These are phyloP conservation scores for Salix dunnii DNA, from an alignment of 345 rosid genomes.

Conservation along the genomic window DNA sequence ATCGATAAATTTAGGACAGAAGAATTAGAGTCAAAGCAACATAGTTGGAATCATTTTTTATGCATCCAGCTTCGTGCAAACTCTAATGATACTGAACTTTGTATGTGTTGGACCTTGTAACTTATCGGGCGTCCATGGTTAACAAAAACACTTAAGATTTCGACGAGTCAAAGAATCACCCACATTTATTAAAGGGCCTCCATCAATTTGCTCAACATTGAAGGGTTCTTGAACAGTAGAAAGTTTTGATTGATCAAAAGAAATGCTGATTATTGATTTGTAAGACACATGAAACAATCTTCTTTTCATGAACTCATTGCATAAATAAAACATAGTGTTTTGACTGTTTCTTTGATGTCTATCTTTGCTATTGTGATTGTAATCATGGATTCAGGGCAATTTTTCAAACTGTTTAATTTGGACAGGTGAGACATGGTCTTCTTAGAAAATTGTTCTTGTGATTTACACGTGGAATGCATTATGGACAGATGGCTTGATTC, in stretches of 20 bases:
- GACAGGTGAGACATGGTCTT: background rate
- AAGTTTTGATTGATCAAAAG: too few species aligned
- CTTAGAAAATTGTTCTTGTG: background rate
- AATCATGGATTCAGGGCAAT: background rate
- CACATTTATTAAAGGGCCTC: too few species aligned
- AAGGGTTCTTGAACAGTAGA: too few species aligned
- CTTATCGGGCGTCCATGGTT: too few species aligned
- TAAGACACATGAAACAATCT: background rate
- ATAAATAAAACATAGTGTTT: background rate
- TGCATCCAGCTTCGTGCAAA: background rate
- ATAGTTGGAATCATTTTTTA: background rate
- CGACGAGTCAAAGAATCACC: too few species aligned
- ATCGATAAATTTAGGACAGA: background rate
- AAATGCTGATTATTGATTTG: too few species aligned
- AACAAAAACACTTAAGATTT: too few species aligned
- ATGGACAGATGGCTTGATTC: background rate
- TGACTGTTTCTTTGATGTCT: background rate
- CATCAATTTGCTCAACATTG: too few species aligned
- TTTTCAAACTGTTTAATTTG: background rate
- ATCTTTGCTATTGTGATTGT: background rate
- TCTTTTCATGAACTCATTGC: background rate
- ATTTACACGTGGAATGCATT: slow-evolving; percentile 21
- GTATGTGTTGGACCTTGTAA: too few species aligned
- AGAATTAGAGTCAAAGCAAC: background rate
- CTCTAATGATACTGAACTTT: too few species aligned